These are phyloP conservation scores for Globisporangium takayamanum DNA, from an alignment of 352 stramenopile species.

Conservation along the genomic window DNA sequence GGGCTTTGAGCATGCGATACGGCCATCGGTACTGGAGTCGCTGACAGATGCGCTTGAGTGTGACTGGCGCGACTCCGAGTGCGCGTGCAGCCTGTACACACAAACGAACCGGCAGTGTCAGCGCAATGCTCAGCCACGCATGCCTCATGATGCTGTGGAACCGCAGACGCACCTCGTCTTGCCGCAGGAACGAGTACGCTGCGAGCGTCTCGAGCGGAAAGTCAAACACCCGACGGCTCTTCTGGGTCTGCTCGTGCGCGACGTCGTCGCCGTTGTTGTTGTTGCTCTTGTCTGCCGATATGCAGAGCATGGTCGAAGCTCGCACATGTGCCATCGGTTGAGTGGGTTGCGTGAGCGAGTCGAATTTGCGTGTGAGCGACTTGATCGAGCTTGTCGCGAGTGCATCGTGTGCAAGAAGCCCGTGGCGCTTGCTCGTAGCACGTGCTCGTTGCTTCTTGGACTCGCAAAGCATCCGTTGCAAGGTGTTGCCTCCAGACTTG, in stretches of 20 bases:
- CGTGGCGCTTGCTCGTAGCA: background rate
- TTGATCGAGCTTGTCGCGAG: background rate
- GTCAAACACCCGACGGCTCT: slow-evolving; percentile 42
- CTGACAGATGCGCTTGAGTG: slow-evolving; percentile 58
- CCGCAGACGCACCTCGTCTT: slow-evolving; percentile 31
- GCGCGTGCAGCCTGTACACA: slow-evolving; percentile 23
- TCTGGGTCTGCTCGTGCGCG: slow-evolving; percentile 9
- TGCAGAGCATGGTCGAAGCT: background rate
- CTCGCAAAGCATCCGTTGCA: background rate
- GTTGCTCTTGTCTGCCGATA: background rate
- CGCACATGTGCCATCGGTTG: background rate
- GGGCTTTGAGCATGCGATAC: slow-evolving; percentile 38
- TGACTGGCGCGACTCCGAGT: slow-evolving; percentile 44
- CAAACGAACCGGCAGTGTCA: background rate
- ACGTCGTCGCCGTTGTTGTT: background rate
- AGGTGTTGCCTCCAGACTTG: too few species aligned
- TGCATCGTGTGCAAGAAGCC: background rate
- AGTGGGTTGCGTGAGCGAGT: background rate
- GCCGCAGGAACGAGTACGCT: slow-evolving; percentile 32
- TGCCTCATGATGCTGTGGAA: too few species aligned
- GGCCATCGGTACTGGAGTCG: slow-evolving; percentile 39
- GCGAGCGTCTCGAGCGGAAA: slow-evolving; percentile 33
- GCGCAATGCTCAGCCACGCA: too few species aligned
- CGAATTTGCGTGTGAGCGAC: background rate
- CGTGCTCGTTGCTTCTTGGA: background rate